phyloP scores from a whole-genome alignment of 2,329 filamentous ascomycete genomes.

The Aspergillus versicolor region DNA sequence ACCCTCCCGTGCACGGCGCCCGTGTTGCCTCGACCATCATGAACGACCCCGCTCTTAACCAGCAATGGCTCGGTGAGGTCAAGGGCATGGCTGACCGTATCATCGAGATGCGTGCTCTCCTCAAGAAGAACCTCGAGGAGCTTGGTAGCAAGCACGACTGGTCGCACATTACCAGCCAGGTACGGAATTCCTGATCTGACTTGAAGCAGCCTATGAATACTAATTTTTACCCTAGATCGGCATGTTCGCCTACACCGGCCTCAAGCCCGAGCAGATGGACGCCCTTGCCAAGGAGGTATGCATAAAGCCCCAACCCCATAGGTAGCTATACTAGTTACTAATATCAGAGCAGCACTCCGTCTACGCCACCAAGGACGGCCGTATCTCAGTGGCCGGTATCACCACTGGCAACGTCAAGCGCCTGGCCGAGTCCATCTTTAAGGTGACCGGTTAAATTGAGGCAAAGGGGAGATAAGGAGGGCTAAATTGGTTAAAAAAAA shows the following conservation, averaged over 20 bases:
- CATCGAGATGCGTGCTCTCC: constrained; percentile 92
- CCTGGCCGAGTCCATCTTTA: constrained; percentile 52
- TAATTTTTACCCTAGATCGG: constrained; percentile 63
- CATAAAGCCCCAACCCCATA: background rate
- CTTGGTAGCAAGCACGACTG: constrained; percentile 96
- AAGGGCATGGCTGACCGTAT: constrained; percentile 99
- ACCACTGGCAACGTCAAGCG: constrained; percentile 51
- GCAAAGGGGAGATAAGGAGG: constrained; percentile 2
- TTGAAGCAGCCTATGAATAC: background rate
- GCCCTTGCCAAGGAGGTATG: constrained; percentile 78
- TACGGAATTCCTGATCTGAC: constrained; percentile 21
- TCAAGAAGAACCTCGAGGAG: constrained; percentile 93
- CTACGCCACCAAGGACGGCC: constrained; percentile 80
- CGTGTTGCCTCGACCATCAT: constrained; percentile 91
- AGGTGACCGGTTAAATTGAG: constrained; percentile 47
- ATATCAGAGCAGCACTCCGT: constrained; percentile 69
- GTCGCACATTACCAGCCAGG: constrained; percentile 94
- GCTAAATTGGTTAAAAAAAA: constrained; percentile 10
- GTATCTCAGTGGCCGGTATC: constrained; percentile 53
- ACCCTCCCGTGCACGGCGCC: constrained; percentile 94
- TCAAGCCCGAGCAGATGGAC: constrained; percentile 90
- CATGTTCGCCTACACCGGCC: constrained; percentile 98
- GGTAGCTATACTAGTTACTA: constrained; percentile 5
- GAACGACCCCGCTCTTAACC: constrained; percentile 77
- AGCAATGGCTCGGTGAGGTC: constrained; percentile 94